Evolutionary conservation across 2,329 filamentous ascomycete species (phyloP).

Genomic region (Helotiales sp.): DNA sequence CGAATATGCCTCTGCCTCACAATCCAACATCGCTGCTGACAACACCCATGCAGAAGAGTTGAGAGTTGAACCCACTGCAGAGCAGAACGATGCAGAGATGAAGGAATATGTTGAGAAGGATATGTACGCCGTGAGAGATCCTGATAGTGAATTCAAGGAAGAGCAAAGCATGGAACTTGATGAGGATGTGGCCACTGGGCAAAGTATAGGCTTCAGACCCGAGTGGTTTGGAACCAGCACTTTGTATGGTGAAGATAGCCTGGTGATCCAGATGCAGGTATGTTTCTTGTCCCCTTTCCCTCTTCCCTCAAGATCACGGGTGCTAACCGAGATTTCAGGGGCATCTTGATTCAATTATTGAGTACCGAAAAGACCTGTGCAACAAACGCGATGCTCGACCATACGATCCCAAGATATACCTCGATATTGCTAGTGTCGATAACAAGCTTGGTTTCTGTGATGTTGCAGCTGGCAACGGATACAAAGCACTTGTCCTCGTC

Average conservation of each 20-base stretch:
- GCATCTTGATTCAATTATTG: conserved; percentile 12
- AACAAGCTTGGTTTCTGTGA: conserved; percentile 28
- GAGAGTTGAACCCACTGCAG: too few species aligned
- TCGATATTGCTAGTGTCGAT: conserved; percentile 19
- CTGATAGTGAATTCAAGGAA: too few species aligned
- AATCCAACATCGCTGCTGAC: too few species aligned
- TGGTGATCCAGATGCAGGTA: background rate
- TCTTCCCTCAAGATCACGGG: background rate
- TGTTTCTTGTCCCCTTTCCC: background rate
- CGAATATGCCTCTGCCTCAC: too few species aligned
- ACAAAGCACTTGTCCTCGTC: conserved; percentile 26
- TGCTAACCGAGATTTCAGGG: conserved; percentile 12
- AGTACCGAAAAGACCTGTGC: conserved; percentile 5
- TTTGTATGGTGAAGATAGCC: background rate
- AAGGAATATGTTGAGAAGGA: too few species aligned
- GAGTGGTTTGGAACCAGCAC: background rate
- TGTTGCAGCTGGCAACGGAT: conserved; percentile 17
- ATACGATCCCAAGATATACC: conserved; percentile 21
- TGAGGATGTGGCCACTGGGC: too few species aligned
- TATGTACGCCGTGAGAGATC: too few species aligned
- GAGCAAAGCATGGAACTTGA: too few species aligned
- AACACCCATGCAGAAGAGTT: too few species aligned
- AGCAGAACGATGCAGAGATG: too few species aligned
- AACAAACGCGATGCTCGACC: conserved; percentile 2
- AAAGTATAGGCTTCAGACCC: background rate